phyloP scores from a whole-genome alignment of 2,329 filamentous ascomycete species.

The Fusarium solani-melongenae region DNA sequence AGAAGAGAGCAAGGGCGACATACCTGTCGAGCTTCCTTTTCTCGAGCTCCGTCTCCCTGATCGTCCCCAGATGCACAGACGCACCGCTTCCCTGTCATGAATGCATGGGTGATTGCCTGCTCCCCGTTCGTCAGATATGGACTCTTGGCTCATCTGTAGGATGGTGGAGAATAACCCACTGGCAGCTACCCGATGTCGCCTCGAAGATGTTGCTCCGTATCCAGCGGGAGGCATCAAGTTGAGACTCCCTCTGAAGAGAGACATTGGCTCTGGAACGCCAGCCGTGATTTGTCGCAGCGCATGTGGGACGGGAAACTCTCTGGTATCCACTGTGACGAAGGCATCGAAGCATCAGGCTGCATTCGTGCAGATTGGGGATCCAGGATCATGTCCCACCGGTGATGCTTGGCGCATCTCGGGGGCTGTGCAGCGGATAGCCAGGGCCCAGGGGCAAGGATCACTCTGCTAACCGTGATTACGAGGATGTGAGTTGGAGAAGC shows the following conservation, averaged over 20 bases:
- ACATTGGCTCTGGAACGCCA: constrained; percentile 10
- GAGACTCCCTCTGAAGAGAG: constrained; percentile 26
- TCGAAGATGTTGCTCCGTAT: constrained; percentile 18
- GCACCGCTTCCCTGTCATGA: constrained; percentile 12
- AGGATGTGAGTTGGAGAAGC: constrained; percentile 33
- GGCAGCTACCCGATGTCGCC: constrained; percentile 23
- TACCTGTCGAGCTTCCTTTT: neutral
- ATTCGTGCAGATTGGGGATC: constrained; percentile 38
- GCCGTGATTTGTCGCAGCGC: constrained; percentile 14
- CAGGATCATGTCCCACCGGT: constrained; percentile 32
- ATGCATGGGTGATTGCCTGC: constrained; percentile 25
- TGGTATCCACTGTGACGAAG: constrained; percentile 35
- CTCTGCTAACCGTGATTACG: constrained; percentile 32
- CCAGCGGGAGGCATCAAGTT: constrained; percentile 11
- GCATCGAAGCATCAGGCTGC: constrained; percentile 39
- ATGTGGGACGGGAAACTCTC: constrained; percentile 33
- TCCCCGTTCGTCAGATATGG: constrained; percentile 28
- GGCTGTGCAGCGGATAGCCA: constrained; percentile 46
- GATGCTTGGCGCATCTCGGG: constrained; percentile 42
- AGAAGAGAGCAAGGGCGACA: neutral
- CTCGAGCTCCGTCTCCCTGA: neutral
- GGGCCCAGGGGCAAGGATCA: constrained; percentile 35
- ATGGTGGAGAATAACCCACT: constrained; percentile 37
- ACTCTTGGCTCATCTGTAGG: constrained; percentile 25
- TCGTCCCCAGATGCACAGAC: constrained; percentile 15